Base-by-base conservation (phyloP, 441 rosid genomes). In the Corymbia citriodora region DNA sequence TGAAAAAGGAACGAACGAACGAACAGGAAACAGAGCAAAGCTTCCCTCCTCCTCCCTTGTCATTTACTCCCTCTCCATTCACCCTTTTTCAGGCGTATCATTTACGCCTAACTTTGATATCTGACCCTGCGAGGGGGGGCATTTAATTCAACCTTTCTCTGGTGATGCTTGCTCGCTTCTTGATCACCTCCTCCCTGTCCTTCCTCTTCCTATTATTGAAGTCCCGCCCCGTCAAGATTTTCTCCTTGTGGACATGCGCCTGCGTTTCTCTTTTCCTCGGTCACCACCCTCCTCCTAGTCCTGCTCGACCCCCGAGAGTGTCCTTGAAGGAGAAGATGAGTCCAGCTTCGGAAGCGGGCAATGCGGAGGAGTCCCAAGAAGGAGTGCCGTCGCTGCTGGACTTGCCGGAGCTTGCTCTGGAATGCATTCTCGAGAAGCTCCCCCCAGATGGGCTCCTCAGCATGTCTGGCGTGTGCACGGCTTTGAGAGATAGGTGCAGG, bases 321-420 rank as follows among this genome's bases (percentile, higher is more conserved):
- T 87, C 95, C 88, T 68, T 89, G 63, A 93, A 92, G 85, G 85
- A 79, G 90, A 94, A 83, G 90, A 91, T 88, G 89, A 31, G 90
- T 63, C 33, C 87, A 31, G n/a, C 89, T 55, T 87, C 91, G 2
- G 90, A 55, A 63, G 63, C 89, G 49, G 90, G 65, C 50, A 88
- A 88, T 88, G 88, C 74, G 63, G 92, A 92, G 57, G 91, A 79
- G 85, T 23, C 85, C 85, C 45, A 36, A 19, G n/a, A 53, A 14
- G 89, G 55, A 55, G 95, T 68, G 92, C 92, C 96, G 95, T 94
- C 97, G 2, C 81, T 97, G n/a, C 91, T 98, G 94, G 99, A 98
- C 94, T 94, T 98, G 93, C 99, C 99, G 68, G 99, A 97, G 25
- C 92, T 97, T 90, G 95, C 94, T 88, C 92, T 97, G 70, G 99